Evolutionary conservation across 192 early-diverging fungal genomes (phyloP).

Genomic region (Cladochytrium replicatum): DNA sequence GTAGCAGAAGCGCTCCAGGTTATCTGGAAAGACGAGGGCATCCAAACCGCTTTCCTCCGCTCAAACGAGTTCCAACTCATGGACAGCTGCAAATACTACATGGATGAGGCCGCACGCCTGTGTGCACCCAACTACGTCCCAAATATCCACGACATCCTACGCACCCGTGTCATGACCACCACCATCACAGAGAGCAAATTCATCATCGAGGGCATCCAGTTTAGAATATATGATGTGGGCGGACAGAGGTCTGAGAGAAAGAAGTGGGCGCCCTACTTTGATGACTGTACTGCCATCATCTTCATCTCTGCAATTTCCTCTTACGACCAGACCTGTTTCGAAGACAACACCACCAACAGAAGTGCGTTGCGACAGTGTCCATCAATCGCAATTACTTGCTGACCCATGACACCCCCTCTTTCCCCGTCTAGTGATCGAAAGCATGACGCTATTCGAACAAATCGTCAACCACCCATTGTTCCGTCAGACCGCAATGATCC

Average conservation of each 20-base stretch:
- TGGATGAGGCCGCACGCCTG: constrained; percentile 36
- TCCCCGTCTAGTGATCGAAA: constrained; percentile 27
- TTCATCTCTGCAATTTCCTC: constrained; percentile 56
- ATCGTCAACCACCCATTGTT: constrained; percentile 42
- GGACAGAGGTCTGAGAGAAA: constrained; percentile 55
- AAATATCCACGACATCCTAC: constrained; percentile 58
- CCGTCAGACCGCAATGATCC: constrained; percentile 36
- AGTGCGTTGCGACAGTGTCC: neutral
- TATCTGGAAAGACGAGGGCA: constrained; percentile 33
- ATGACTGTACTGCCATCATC: constrained; percentile 59
- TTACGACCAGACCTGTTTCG: constrained; percentile 53
- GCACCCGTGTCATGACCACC: constrained; percentile 56
- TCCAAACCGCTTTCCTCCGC: constrained; percentile 8
- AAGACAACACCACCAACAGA: constrained; percentile 52
- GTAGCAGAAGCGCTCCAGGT: constrained; percentile 13
- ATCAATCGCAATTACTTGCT: neutral
- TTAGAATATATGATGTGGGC: constrained; percentile 62
- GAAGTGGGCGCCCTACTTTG: constrained; percentile 66
- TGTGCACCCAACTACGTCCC: constrained; percentile 41
- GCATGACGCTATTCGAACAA: constrained; percentile 34
- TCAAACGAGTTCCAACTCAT: neutral
- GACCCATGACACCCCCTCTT: neutral
- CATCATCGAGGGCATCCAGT: constrained; percentile 44
- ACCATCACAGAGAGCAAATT: constrained; percentile 62
- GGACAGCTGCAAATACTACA: constrained; percentile 6